Conservation (phyloP, 2,329 filamentous ascomycete species). For the Cladobotryum protrusum region DNA sequence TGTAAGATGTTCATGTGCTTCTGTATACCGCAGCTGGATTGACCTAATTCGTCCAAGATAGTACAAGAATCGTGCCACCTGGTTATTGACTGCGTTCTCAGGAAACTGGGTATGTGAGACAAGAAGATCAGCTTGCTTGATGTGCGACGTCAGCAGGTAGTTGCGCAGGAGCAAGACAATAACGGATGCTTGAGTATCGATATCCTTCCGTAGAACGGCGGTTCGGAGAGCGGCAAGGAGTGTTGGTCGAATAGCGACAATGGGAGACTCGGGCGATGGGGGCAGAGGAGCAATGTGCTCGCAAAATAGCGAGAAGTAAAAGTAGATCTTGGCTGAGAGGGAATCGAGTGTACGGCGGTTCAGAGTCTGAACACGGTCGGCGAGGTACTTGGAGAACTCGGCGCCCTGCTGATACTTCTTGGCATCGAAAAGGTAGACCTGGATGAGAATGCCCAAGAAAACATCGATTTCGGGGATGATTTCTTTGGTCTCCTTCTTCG, state of each 20-base stretch:
- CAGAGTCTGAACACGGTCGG: slow-evolving; percentile 77
- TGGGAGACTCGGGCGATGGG: slow-evolving; percentile 79
- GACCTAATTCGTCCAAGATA: slow-evolving; percentile 95
- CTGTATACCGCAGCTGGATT: slow-evolving; percentile 93
- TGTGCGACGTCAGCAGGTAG: slow-evolving; percentile 93
- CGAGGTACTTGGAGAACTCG: slow-evolving; percentile 76
- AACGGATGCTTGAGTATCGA: slow-evolving; percentile 93
- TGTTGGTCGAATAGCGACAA: slow-evolving; percentile 79
- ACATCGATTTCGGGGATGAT: slow-evolving; percentile 80
- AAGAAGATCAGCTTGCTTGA: slow-evolving; percentile 90
- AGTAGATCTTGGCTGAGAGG: slow-evolving; percentile 91
- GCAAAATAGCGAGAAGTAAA: slow-evolving; percentile 94
- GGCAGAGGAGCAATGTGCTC: slow-evolving; percentile 84
- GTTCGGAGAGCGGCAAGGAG: slow-evolving; percentile 86
- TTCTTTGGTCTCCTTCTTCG: slow-evolving; percentile 66
- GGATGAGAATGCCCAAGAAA: slow-evolving; percentile 77
- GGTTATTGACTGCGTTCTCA: slow-evolving; percentile 90
- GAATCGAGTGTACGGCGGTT: slow-evolving; percentile 94
- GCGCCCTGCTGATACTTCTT: slow-evolving; percentile 75
- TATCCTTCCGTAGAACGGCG: slow-evolving; percentile 92
- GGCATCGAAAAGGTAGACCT: slow-evolving; percentile 84
- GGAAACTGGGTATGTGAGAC: slow-evolving; percentile 96
- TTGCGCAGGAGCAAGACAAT: slow-evolving; percentile 93
- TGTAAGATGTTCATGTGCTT: slow-evolving; percentile 89
- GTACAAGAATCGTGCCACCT: slow-evolving; percentile 95